Conservation (phyloP, 192 early-diverging fungal species). For the Linnemannia schmuckeri region DNA sequence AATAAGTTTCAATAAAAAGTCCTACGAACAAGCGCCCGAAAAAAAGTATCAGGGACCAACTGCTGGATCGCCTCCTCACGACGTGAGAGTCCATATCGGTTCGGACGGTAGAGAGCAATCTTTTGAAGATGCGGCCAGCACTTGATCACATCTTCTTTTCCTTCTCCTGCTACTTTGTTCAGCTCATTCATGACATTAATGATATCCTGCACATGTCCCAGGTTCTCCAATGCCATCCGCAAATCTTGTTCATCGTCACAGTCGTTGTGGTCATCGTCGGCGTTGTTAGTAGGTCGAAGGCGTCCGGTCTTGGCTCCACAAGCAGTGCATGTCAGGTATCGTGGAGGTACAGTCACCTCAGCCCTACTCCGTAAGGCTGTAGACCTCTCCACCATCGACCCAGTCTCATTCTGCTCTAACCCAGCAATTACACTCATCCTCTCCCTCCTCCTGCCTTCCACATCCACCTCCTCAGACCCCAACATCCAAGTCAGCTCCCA, state of each 20-base stretch:
- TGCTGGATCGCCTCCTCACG: neutral
- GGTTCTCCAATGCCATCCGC: neutral
- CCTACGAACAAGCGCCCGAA: neutral
- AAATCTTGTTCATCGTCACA: neutral
- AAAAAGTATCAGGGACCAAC: neutral
- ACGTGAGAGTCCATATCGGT: neutral
- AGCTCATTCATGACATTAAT: neutral
- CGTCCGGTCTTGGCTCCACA: neutral
- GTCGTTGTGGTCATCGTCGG: neutral
- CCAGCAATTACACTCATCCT: neutral
- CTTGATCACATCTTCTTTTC: neutral
- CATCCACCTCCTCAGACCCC: neutral
- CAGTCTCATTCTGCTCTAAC: neutral
- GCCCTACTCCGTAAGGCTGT: neutral
- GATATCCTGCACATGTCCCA: neutral
- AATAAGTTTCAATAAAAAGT: neutral
- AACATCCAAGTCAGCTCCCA: constrained; percentile 3
- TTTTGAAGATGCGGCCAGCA: constrained; percentile 8
- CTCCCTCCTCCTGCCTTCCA: neutral
- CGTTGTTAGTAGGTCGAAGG: neutral
- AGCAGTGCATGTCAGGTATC: neutral
- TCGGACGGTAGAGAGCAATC: neutral
- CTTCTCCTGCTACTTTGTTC: neutral
- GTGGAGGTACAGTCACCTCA: neutral
- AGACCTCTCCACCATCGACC: neutral